Evolutionary conservation across 1,284 basidiomycete species (phyloP).

Genomic region (Ceratobasidium sp.): DNA sequence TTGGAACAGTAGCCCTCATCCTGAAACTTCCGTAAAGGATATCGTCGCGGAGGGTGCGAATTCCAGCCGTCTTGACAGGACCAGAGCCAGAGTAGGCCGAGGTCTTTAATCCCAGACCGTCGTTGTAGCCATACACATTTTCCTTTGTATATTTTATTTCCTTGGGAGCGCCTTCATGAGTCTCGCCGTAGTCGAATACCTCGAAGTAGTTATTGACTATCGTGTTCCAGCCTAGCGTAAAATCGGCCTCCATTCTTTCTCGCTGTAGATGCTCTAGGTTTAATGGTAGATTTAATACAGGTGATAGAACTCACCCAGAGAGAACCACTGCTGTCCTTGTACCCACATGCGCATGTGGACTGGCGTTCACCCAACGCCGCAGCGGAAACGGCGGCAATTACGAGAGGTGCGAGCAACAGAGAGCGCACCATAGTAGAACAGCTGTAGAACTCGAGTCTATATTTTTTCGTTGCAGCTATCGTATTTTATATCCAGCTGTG

Average conservation of each 20-base stretch:
- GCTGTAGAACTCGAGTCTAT: not conserved
- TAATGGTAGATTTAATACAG: not conserved
- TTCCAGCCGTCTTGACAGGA: conserved; percentile 37
- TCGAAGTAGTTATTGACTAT: conserved; percentile 6
- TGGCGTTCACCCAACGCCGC: conserved; percentile 14
- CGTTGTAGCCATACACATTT: conserved; percentile 39
- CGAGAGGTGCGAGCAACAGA: conserved; percentile 1
- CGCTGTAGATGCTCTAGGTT: conserved; percentile 24
- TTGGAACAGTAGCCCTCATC: conserved; percentile 42
- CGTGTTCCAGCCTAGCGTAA: conserved; percentile 31
- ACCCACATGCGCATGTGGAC: conserved; percentile 40
- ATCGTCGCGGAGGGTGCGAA: conserved; percentile 38
- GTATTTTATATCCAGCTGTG: too few relatives aligned
- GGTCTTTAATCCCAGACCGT: conserved; percentile 40
- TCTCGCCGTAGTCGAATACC: not conserved
- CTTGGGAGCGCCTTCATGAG: conserved; percentile 20
- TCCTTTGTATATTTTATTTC: conserved; percentile 13
- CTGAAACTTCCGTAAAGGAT: conserved; percentile 42
- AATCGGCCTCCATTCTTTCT: conserved; percentile 39
- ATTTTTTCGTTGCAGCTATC: too few relatives aligned
- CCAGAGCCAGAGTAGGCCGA: conserved; percentile 40
- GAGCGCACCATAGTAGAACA: conserved; percentile 3
- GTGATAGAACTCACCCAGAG: conserved; percentile 38
- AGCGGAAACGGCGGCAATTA: not conserved
- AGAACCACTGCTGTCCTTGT: conserved; percentile 37